A percentile compares a stretch with the other conserved stretches of the same genome.
phyloP scores from a whole-genome alignment of 345 rosid genomes.

The Hevea brasiliensis region DNA sequence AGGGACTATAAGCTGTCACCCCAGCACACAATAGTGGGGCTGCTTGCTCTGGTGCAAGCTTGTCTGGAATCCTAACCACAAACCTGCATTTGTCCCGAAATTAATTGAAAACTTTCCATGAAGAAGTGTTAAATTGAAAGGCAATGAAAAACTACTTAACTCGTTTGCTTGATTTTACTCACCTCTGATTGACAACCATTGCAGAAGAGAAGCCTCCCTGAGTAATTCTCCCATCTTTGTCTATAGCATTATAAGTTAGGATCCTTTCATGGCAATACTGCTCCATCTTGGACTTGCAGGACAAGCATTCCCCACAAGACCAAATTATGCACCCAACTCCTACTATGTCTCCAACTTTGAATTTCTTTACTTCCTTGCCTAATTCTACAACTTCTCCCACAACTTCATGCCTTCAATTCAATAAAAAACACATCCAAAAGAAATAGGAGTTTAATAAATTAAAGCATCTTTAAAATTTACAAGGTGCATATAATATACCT shows the following conservation, averaged over 20 bases:
- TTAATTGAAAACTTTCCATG: too few species aligned
- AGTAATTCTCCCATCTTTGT: slow-evolving; percentile 50
- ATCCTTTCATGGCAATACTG: slow-evolving; percentile 61
- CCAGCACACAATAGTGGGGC: slow-evolving; percentile 54
- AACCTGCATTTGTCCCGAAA: slow-evolving; percentile 30
- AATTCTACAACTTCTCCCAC: slow-evolving; percentile 75
- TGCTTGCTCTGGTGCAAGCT: slow-evolving; percentile 47
- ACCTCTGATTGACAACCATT: slow-evolving; percentile 63
- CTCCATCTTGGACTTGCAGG: slow-evolving; percentile 55
- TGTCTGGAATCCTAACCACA: slow-evolving; percentile 50
- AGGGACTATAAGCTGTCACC: slow-evolving; percentile 55
- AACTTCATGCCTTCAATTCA: slow-evolving; percentile 59
- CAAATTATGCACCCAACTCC: slow-evolving; percentile 65
- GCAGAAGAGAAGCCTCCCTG: slow-evolving; percentile 57
- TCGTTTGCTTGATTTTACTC: slow-evolving; percentile 8
- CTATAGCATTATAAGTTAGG: slow-evolving; percentile 53
- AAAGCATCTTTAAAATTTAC: background rate
- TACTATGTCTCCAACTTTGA: slow-evolving; percentile 47
- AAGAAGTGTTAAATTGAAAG: too few species aligned
- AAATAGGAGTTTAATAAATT: background rate
- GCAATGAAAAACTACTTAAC: background rate
- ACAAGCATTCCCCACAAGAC: slow-evolving; percentile 49
- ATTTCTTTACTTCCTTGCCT: slow-evolving; percentile 56
- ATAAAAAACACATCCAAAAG: background rate
- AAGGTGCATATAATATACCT: background rate